Evolutionary conservation across 73 alveolate species (phyloP), one percentile per base, ranked within the genome.

Genomic region (Loxodes magnus): DNA sequence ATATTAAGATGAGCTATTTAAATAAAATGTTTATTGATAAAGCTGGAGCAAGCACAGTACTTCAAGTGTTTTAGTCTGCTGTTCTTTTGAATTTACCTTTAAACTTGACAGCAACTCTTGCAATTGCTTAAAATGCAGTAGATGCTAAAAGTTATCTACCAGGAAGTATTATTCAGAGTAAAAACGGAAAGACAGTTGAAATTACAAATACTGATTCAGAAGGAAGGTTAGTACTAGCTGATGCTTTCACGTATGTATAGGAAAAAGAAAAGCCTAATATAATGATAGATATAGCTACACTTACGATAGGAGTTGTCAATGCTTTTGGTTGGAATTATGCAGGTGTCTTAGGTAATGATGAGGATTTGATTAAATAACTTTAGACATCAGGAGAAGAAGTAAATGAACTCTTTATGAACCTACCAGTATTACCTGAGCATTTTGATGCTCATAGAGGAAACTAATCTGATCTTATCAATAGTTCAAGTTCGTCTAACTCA

Each of bases 1-100:
- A 87, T 50, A 59, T 87, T n/a, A 87, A 87, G 50, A 23, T 41
- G 20, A 35, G 87, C 0, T 51, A n/a, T 31, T 81, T 86, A 59
- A 94, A 86, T 35, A 82, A 64, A 20, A 81, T 81, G 97, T 76
- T 71, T 62, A 24, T 58, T 16, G 97, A 86, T 44, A 86, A 86
- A 71, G 74, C 79, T 19, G 97, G 97, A 9, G 86, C 97, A 9
- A 59, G 78, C 27, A 86, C 87, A 28, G 79, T 75, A 3, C 35
- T 86, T 22, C 88, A 86, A 5, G 90, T 94, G 16, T 69, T 86
- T 26, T 55, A 64, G 19, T 91, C 87, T 28, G 73, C 87, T 19
- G 70, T 86, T 14, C 87, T 75, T 33, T 44, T 67, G 43, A 59
- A 65, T 2, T 43, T 80, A 9, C 64, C 67, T 51, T 51, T 71